These are phyloP conservation scores for Dactylellina sp. DNA, from an alignment of 2,329 filamentous ascomycete species.

Conservation along the genomic window DNA sequence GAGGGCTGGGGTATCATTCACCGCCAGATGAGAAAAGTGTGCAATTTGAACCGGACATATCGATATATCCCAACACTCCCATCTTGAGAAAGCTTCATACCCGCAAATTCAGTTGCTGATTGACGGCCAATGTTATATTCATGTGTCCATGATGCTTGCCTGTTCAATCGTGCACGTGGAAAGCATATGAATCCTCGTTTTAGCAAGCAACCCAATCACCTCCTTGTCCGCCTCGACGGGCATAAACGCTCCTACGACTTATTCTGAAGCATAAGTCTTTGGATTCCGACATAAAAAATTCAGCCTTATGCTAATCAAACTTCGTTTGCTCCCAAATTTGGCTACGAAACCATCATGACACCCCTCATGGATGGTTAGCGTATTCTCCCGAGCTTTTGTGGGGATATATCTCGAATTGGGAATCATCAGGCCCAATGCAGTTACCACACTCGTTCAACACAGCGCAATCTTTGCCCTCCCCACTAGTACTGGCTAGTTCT, in stretches of 20 bases:
- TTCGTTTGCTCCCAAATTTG: neutral
- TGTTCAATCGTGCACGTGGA: too few relatives aligned
- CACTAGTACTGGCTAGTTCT: too few relatives aligned
- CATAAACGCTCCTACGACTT: neutral
- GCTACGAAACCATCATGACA: neutral
- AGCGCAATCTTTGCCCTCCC: too few relatives aligned
- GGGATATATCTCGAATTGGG: neutral
- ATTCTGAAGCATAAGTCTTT: neutral
- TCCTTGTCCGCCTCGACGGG: constrained; percentile 28
- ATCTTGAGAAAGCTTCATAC: too few relatives aligned
- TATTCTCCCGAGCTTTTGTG: neutral
- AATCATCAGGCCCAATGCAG: neutral
- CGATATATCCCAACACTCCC: too few relatives aligned
- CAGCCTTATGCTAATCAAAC: neutral
- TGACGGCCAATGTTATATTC: too few relatives aligned
- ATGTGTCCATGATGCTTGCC: too few relatives aligned
- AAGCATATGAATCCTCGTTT: constrained; percentile 23
- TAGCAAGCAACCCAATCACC: neutral
- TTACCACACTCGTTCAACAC: neutral
- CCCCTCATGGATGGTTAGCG: too few relatives aligned
- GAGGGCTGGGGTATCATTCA: too few relatives aligned
- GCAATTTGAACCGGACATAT: too few relatives aligned
- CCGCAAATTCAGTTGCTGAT: too few relatives aligned
- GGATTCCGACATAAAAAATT: neutral
- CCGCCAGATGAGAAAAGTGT: too few relatives aligned